These are phyloP conservation scores for Pholiota molesta DNA, from an alignment of 768 basidiomycete genomes.

Conservation along the genomic window DNA sequence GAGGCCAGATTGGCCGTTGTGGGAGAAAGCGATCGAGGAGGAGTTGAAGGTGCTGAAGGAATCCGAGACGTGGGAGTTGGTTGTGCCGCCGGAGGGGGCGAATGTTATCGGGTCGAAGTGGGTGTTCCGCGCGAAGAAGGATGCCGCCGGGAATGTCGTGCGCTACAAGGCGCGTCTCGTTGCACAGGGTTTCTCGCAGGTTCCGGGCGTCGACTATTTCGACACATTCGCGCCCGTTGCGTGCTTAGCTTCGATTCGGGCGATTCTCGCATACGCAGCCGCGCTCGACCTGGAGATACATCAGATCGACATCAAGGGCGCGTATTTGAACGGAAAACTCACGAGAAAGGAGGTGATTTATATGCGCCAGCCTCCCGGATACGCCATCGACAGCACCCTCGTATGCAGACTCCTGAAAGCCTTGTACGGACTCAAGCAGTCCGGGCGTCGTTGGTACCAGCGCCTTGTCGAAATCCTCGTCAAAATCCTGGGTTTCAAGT, in stretches of 20 bases:
- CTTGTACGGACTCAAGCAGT: slow-evolving; percentile 34
- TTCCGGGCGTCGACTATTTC: slow-evolving; percentile 41
- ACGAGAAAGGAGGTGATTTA: slow-evolving; percentile 36
- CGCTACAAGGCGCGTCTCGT: slow-evolving; percentile 35
- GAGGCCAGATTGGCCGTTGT: slow-evolving; percentile 27
- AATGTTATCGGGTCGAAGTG: slow-evolving; percentile 32
- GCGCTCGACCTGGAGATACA: slow-evolving; percentile 32
- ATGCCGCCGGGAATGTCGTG: slow-evolving; percentile 31
- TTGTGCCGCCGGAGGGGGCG: slow-evolving; percentile 17
- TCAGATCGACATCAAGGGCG: slow-evolving; percentile 41
- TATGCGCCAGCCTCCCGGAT: slow-evolving; percentile 39
- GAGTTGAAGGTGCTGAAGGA: slow-evolving; percentile 27
- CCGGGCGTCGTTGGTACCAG: slow-evolving; percentile 29
- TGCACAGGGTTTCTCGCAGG: slow-evolving; percentile 29
- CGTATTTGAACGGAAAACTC: slow-evolving; percentile 35
- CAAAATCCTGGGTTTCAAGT: slow-evolving; percentile 16
- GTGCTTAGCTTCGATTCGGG: slow-evolving; percentile 25
- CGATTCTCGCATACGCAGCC: slow-evolving; percentile 37
- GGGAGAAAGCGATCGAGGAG: slow-evolving; percentile 27
- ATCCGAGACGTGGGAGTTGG: slow-evolving; percentile 33
- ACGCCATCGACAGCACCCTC: neutral
- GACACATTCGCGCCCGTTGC: slow-evolving; percentile 35
- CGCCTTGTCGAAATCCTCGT: slow-evolving; percentile 14
- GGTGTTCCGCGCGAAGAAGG: slow-evolving; percentile 37
- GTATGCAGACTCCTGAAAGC: slow-evolving; percentile 29